Evolutionary conservation across 169 alveolate species (phyloP), one percentile per base, ranked within the genome.

Genomic region (Pseudocohnilembus persalinus): DNA sequence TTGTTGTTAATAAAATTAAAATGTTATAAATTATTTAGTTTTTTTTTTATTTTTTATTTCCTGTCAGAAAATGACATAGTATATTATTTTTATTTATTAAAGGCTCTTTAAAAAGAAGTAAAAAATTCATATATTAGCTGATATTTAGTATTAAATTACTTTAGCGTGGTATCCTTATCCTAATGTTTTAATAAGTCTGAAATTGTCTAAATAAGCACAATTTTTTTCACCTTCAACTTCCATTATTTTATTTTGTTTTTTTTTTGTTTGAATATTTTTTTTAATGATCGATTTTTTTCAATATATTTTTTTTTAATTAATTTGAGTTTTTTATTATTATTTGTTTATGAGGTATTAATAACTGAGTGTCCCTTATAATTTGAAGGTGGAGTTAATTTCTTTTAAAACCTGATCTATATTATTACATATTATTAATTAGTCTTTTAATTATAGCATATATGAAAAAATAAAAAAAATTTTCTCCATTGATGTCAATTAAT

Each of bases 81-180:
- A 24, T 16, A 31, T 77, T 33, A 77, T 26, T 33, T 33, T 63
- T 33, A 77, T 27, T 31, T 33, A 77, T 31, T 29, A 25, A 76
- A 76, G 49, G 1, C 35, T 20, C 16, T 30, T 29, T 25, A 73
- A 73, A 73, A 73, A 31, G 63, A 77, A 77, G 33, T 77, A 77
- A 31, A 77, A 77, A 33, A 32, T 77, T 32, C n/a, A 0, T 1
- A 77, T 0, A 77, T 25, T 29, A 0, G 0, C 4, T 11, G 76
- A 73, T 11, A 11, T 73, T 28, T 73, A 73, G 31, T 27, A 33
- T 77, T 31, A 15, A 34, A 11, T 63, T 79, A 79, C 84, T 65
- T 82, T 88, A 31, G 92, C 92, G 34, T 87, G 85, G 31, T 77
- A 77, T 64, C 92, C 92, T 64, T 75, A 32, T 32, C 92, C 92